phyloP scores from a whole-genome alignment of 106 monocot genomes.

The Ottelia alismoides region DNA sequence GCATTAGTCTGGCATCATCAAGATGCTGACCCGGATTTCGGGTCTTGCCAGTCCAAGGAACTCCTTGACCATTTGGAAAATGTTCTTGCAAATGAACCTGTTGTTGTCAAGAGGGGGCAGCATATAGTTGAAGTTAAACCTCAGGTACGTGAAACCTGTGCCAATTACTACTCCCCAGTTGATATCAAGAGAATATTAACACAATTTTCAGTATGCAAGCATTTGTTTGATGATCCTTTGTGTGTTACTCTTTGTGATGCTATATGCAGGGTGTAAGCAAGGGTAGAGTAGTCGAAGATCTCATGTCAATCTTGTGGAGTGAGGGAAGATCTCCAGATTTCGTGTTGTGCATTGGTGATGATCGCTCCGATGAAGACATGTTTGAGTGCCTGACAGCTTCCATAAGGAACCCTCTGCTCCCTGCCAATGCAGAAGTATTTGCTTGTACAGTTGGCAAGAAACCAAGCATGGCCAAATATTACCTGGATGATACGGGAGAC shows the following conservation, averaged over 20 bases:
- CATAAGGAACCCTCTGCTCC: constrained; percentile 5
- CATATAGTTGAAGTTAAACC: too few relatives aligned
- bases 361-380: constrained; percentile 89
- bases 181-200: too few relatives aligned
- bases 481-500: constrained; percentile 64
- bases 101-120: too few relatives aligned
- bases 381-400: constrained; percentile 56
- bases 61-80: constrained; percentile 9
- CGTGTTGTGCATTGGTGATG: constrained; percentile 71
- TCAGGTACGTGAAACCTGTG: background rate
- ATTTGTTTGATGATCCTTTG: background rate
- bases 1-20: constrained; percentile 11
- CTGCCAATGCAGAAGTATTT: constrained; percentile 29
- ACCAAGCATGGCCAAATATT: constrained; percentile 86
- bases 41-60: too few relatives aligned
- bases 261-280: constrained; percentile 23
- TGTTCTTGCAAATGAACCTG: constrained; percentile 12
- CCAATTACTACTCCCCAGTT: too few relatives aligned
- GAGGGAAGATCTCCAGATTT: constrained; percentile 46
- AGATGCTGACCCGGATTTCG: constrained; percentile 9
- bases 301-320: constrained; percentile 21
- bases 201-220: background rate
- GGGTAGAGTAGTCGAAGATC: constrained; percentile 15
- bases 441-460: too few relatives aligned
- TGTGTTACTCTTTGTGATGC: background rate